Evolutionary conservation across 345 rosid species (phyloP).

Genomic region (Psidium guajava): DNA sequence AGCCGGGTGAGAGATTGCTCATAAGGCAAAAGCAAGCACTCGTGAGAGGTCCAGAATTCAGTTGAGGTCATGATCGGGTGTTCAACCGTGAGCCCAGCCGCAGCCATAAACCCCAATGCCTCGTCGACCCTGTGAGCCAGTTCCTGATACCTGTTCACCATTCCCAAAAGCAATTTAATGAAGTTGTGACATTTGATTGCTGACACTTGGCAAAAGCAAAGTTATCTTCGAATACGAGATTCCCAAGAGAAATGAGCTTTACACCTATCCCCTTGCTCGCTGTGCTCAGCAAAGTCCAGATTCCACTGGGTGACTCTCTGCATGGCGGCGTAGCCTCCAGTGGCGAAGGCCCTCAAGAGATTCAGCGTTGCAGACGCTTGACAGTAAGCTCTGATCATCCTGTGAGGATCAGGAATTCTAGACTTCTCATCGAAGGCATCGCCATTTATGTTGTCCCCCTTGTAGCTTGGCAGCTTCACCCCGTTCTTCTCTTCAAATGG

Average conservation of each 20-base stretch:
- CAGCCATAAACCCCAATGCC: conserved; percentile 22
- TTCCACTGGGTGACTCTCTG: conserved; percentile 23
- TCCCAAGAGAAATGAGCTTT: not conserved
- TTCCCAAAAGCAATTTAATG: not conserved
- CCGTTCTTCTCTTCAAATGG: conserved; percentile 12
- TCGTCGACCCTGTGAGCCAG: conserved; percentile 18
- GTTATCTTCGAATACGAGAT: not conserved
- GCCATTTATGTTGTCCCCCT: conserved; percentile 20
- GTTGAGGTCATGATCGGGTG: conserved; percentile 21
- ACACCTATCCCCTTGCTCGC: conserved; percentile 20
- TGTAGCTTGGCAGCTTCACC: conserved; percentile 17
- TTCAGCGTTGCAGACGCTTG: conserved; percentile 16
- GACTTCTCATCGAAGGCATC: conserved; percentile 16
- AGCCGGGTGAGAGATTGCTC: conserved; percentile 17
- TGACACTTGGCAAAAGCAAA: not conserved
- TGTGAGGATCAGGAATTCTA: conserved; percentile 17
- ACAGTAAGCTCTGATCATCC: conserved; percentile 18
- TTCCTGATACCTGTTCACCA: conserved; percentile 14
- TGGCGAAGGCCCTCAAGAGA: conserved; percentile 16
- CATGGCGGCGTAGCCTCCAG: conserved; percentile 22
- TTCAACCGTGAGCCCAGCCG: conserved; percentile 15
- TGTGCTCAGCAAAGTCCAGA: conserved; percentile 16
- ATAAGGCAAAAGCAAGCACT: conserved; percentile 21
- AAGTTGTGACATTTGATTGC: not conserved
- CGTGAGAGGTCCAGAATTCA: conserved; percentile 22